Base-by-base conservation (phyloP, 169 alveolate species). In the Plasmodium berghei region DNA sequence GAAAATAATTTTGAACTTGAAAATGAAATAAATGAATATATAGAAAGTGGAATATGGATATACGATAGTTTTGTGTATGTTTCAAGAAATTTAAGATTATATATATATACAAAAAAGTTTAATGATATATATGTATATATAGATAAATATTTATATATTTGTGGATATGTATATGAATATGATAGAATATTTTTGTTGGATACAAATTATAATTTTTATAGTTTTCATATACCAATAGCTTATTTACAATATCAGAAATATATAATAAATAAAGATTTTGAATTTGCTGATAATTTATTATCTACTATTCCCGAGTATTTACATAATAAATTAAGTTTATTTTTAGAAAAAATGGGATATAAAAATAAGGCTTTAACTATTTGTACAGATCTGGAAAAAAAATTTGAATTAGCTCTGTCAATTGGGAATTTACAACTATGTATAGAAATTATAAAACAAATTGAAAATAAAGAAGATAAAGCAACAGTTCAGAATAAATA, bases 371-470 rank as follows among this genome's bases (percentile, higher is more conserved):
- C 99, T 34, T 95, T 96, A 73, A 75, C 93, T 58, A 93, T 97
- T 28, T 95, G 99, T 26, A 92, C 85, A 12, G 98, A 98, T 90
- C 92, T 91, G 54, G 99, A 97, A 73, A 98, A 97, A 64, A 96
- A 96, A 90, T 97, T 98, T 88, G 99, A 97, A 48, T 83, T 98
- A 12, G 96, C 98, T 66, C 71, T 98, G 46, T 90, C 92, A 48
- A 86, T 97, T 56, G 98, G 97, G 9, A 95, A 96, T 59, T 92
- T 98, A 45, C 94, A 95, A 49, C 85, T 92, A 45, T 95, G 97
- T 70, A 74, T 95, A 45, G 93, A 77, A 94, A 96, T 88, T 95
- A 96, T 59, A 70, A 70, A 86, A 58, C 93, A 75, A 59, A 95
- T 69, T 94, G 70, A 93, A 87, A 59, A 55, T 59, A 93, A 72